These are phyloP conservation scores for Quercus tomentella DNA, from an alignment of 331 rosid genomes.

Conservation along the genomic window DNA sequence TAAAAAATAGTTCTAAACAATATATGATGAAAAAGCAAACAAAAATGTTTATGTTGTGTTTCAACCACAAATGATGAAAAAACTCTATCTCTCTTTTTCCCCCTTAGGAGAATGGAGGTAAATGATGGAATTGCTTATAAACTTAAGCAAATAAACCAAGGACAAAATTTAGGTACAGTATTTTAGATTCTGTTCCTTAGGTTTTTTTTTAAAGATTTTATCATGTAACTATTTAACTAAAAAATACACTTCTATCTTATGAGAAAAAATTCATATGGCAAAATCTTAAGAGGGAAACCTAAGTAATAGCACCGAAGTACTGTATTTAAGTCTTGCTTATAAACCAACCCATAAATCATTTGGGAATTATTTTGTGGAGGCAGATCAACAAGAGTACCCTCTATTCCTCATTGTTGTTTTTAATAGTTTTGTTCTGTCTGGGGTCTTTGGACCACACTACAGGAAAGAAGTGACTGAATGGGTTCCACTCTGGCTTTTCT, in stretches of 20 bases:
- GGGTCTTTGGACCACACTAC: background rate
- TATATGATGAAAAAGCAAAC: too few species aligned
- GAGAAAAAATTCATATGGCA: too few species aligned
- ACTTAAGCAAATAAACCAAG: background rate
- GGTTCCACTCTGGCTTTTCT: too few species aligned
- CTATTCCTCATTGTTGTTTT: background rate
- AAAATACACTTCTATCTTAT: too few species aligned
- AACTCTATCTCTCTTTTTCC: background rate
- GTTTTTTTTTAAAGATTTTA: fast-evolving
- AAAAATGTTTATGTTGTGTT: too few species aligned
- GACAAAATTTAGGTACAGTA: too few species aligned
- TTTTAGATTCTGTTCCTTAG: fast-evolving
- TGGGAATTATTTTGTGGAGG: background rate
- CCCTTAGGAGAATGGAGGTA: background rate
- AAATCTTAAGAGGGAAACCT: fast-evolving
- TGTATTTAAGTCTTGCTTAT: background rate
- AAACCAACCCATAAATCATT: background rate
- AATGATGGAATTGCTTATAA: background rate
- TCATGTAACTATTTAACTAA: fast-evolving
- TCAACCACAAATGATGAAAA: too few species aligned
- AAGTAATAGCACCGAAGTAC: too few species aligned
- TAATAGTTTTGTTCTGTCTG: background rate
- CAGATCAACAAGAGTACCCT: background rate
- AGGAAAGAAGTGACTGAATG: background rate
- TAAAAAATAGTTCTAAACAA: too few species aligned